Conservation (phyloP, 257 asterid species). For the Buddleja alternifolia region DNA sequence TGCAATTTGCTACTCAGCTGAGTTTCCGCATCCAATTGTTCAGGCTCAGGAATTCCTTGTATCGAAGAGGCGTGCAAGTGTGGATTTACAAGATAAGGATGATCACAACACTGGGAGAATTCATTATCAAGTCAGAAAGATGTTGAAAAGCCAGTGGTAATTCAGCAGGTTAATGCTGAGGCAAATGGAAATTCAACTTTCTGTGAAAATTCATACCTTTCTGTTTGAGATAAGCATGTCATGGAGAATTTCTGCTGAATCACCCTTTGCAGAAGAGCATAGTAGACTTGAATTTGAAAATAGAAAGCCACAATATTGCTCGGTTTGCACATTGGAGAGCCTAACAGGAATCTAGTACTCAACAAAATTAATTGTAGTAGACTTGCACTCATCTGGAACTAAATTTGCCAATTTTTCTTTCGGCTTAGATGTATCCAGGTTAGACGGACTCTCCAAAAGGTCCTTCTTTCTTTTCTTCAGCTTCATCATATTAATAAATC, state of each 20-base stretch:
- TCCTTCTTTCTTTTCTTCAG: constrained; percentile 34
- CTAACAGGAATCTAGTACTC: constrained; percentile 74
- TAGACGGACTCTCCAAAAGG: constrained; percentile 22
- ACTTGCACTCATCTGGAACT: constrained; percentile 37
- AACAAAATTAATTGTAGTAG: constrained; percentile 35
- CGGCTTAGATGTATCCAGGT: constrained; percentile 29
- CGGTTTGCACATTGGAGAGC: constrained; percentile 63
- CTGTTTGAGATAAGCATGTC: constrained; percentile 48
- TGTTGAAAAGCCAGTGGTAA: not conserved
- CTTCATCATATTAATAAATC: constrained; percentile 9
- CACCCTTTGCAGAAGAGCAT: constrained; percentile 40
- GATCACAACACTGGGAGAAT: constrained; percentile 67
- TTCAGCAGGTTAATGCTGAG: constrained; percentile 9
- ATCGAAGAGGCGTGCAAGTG: constrained; percentile 44
- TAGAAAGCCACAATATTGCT: constrained; percentile 61
- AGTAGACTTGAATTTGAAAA: constrained; percentile 49
- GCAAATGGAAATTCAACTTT: constrained; percentile 2
- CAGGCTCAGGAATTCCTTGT: constrained; percentile 42
- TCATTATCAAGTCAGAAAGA: constrained; percentile 18
- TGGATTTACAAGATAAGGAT: constrained; percentile 62
- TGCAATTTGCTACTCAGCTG: constrained; percentile 60
- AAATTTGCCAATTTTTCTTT: constrained; percentile 27
- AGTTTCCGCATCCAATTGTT: constrained; percentile 55
- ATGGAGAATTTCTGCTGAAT: constrained; percentile 29
- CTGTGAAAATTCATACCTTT: constrained; percentile 44